phyloP scores from a whole-genome alignment of 106 monocot species.

The Apostasia ramifera region DNA sequence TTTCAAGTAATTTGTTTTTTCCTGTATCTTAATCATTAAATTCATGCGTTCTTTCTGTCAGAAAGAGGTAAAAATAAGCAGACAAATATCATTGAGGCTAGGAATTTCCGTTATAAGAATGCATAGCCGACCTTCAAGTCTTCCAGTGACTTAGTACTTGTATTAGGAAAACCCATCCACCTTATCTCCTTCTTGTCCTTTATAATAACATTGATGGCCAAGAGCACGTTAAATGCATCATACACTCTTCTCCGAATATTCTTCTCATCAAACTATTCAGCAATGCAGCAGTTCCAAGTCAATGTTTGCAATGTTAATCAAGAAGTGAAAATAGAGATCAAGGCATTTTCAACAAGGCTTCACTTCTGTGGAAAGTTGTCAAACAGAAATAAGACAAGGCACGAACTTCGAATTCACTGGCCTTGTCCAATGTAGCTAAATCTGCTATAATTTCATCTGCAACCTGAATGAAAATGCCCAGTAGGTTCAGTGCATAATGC shows the following conservation, averaged over 20 bases:
- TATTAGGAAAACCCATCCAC: slow-evolving; percentile 52
- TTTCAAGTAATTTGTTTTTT: slow-evolving; percentile 45
- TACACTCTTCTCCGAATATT: slow-evolving; percentile 74
- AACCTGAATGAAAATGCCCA: slow-evolving; percentile 30
- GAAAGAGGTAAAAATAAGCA: neutral
- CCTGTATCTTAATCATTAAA: slow-evolving; percentile 29
- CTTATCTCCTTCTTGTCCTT: slow-evolving; percentile 67
- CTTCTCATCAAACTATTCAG: slow-evolving; percentile 69
- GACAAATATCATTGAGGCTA: neutral
- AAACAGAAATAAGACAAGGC: slow-evolving; percentile 7
- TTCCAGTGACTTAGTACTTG: slow-evolving; percentile 20
- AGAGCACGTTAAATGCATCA: slow-evolving; percentile 83
- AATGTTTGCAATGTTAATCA: neutral
- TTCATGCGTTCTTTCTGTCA: slow-evolving; percentile 29
- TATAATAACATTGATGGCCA: slow-evolving; percentile 54
- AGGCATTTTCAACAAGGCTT: slow-evolving; percentile 2
- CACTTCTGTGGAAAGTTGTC: neutral
- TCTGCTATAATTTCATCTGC: slow-evolving; percentile 68
- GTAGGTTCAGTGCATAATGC: neutral
- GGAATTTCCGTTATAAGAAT: neutral
- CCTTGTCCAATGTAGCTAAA: slow-evolving; percentile 23
- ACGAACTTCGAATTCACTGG: slow-evolving; percentile 10
- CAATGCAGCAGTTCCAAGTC: slow-evolving; percentile 2
- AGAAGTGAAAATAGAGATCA: neutral
- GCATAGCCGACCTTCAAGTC: slow-evolving; percentile 40